Evolutionary conservation across 2,329 filamentous ascomycete species (phyloP), one percentile per base, ranked within the genome.

Genomic region (Fusarium penzigii): DNA sequence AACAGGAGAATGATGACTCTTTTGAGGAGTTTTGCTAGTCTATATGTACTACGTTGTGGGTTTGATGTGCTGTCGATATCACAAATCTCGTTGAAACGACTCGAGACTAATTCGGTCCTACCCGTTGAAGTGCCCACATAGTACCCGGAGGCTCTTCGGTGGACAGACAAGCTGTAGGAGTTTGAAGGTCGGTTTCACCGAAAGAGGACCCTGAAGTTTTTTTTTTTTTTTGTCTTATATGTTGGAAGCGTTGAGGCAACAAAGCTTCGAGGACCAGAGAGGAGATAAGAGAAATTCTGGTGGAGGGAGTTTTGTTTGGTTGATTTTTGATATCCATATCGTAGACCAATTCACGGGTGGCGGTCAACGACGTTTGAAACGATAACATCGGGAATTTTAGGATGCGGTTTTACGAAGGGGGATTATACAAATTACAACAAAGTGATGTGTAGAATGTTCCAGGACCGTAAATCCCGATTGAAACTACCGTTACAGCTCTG

Each of bases 141-240:
- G 57, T 17, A 55, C 39, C 60, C 20, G 62, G 62, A 63, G 62
- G 62, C 62, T 64, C 61, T 64, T 64, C 62, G 62, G 62, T 55
- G 57, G 53, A 51, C 58, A 48, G 48, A 51, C 5, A 25, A 4
- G 20, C 7, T 7, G 20, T 25, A 54, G 51, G 50, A 49, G 49
- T 45, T 45, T 51, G 42, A 57, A 29, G 39, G 44, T 47, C 46
- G 49, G 57, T 48, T 56, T 54, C 54, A 60, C 57, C 51, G 36
- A 45, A 49, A 56, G 48, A 53, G 46, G 57, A 60, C 58, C 58
- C 57, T 60, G 57, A 58, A 58, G 55, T 58, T 32, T 36, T n/a
- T 32, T 29, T 41, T 39, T 55, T 41, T 39, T 41, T 20, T 10
- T 41, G 3, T 17, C n/a, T 17, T 16, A 6, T 16, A 17, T 41